Percentiles rank a stretch among this genome's conserved stretches.
These are phyloP conservation scores for Podosphaera leucotricha DNA, from an alignment of 2,329 filamentous ascomycete genomes.

Conservation along the genomic window DNA sequence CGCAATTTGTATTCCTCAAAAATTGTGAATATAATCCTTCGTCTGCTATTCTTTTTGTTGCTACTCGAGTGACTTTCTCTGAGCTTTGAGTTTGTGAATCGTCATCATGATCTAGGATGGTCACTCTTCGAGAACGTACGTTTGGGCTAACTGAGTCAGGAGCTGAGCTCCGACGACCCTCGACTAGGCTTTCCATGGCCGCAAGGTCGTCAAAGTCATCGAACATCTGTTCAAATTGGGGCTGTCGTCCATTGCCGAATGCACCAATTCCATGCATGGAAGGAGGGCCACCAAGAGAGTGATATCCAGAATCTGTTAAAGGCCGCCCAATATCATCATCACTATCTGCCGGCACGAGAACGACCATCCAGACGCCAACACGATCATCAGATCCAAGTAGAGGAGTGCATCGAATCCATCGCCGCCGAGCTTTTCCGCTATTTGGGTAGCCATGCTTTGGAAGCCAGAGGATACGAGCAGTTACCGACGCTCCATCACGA, in stretches of 20 bases:
- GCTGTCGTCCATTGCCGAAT: neutral
- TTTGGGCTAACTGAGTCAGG: neutral
- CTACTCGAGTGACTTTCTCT: neutral
- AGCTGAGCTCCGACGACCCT: neutral
- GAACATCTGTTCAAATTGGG: neutral
- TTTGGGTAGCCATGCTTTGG: conserved; percentile 16
- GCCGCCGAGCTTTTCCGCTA: conserved; percentile 20
- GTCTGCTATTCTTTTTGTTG: neutral
- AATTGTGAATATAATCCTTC: neutral
- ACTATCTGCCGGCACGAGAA: conserved; percentile 25
- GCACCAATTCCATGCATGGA: neutral
- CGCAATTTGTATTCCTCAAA: neutral
- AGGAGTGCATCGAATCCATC: conserved; percentile 57
- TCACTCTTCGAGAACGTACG: neutral
- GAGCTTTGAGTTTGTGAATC: no score
- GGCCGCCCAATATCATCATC: conserved; percentile 1
- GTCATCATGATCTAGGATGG: neutral
- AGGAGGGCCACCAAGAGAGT: neutral
- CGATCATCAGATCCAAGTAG: conserved; percentile 38
- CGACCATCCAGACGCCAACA: conserved; percentile 56
- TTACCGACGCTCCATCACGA: conserved; percentile 41
- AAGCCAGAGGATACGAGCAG: conserved; percentile 49
- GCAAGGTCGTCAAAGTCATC: neutral
- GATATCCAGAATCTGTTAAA: neutral
- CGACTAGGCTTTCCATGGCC: conserved; percentile 1